Evolutionary conservation across 1,284 basidiomycete species (phyloP), one percentile per base, ranked within the genome.

Genomic region (Hemileia vastatrix): DNA sequence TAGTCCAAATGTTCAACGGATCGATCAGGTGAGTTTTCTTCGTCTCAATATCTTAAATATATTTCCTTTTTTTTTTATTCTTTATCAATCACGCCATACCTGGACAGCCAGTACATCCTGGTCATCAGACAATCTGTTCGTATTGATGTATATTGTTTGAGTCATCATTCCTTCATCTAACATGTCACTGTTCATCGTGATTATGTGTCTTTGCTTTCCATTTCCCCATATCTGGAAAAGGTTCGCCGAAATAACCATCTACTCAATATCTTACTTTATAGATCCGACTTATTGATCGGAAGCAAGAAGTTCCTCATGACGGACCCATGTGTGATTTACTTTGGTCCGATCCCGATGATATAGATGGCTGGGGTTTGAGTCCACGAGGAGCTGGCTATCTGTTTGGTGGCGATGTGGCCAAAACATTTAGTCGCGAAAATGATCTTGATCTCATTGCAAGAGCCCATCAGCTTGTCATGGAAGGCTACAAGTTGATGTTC

Each of bases 221-320:
- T 19, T 8, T 44, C 21, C 21, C 23, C n/a, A 15, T 45, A 19
- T 13, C 11, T 23, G 5, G 18, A 8, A 33, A 50, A 6, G 5
- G n/a, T 48, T 23, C 32, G 52, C 24, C 31, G 24, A 23, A 47
- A 23, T 6, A 4, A 4, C 18, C 27, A 31, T 24, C 9, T 27
- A 51, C 15, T 43, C 5, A 19, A 11, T 19, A 6, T 6, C 6
- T 44, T 27, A 9, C 31, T 19, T 4, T n/a, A 2, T 77, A 96
- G 90, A 97, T 98, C 73, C 86, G 94, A 50, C 83, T 85, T 45
- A 94, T 98, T 69, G 94, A 97, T 79, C 80, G 94, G 33, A 93
- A 95, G 77, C 92, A 97, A 78, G 94, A 98, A 76, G 95, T 98
- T 9, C 94, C 94, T n/a, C 95, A 98, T 76, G 94, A 98, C 75